Percentiles rank a stretch among this genome's conserved stretches.
Conservation (phyloP, 805 yeast genomes). For the Pichia phayaonensis region DNA sequence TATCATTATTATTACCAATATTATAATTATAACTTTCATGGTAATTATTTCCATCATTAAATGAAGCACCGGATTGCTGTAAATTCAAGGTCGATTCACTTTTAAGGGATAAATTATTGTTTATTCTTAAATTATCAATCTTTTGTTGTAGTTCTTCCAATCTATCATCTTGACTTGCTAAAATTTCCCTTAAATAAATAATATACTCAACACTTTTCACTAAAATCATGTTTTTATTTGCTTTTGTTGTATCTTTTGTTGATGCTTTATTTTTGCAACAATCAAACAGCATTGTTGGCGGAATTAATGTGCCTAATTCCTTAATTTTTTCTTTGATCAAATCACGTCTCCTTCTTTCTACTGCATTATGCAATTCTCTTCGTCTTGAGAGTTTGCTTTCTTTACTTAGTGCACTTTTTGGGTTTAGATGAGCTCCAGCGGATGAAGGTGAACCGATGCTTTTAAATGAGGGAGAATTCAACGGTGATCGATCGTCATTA, state of each 20-base stretch:
- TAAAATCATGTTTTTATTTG: constrained; percentile 75
- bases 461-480: constrained; percentile 29
- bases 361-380: constrained; percentile 89
- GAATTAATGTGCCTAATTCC: constrained; percentile 74
- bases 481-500: constrained; percentile 28
- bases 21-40: background rate
- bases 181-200: constrained; percentile 52
- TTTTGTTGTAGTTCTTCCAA: constrained; percentile 33
- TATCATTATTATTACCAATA: background rate
- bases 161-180: constrained; percentile 47
- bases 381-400: constrained; percentile 72
- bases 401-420: constrained; percentile 35
- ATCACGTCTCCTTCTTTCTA: constrained; percentile 87
- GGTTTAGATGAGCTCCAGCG: constrained; percentile 27
- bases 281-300: constrained; percentile 57
- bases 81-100: background rate
- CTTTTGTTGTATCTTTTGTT: constrained; percentile 52
- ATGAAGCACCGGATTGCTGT: background rate
- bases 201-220: constrained; percentile 77
- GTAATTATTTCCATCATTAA: background rate
- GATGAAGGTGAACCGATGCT: constrained; percentile 30
- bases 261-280: constrained; percentile 22
- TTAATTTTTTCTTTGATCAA: constrained; percentile 82
- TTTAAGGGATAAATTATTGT: background rate
- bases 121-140: constrained; percentile 23